Evolutionary conservation across 257 asterid genomes (phyloP).

Genomic region (Striga asiatica): DNA sequence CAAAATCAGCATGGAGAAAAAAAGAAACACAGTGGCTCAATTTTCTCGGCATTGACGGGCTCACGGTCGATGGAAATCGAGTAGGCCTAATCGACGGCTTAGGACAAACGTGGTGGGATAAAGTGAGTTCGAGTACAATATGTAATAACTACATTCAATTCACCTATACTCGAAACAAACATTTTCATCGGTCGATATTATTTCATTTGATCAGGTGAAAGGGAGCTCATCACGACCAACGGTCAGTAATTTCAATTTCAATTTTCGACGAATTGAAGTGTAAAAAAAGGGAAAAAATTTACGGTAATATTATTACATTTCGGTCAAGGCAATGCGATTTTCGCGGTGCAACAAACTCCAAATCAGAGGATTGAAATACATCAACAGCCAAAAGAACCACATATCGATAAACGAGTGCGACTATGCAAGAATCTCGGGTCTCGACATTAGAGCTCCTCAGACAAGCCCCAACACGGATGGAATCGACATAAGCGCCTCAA

Average conservation of each 20-base stretch:
- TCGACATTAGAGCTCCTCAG: conserved; percentile 27
- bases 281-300: no score
- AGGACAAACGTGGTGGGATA: conserved; percentile 36
- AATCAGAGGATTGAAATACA: conserved; percentile 27
- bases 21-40: conserved; percentile 23
- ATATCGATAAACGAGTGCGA: conserved; percentile 26
- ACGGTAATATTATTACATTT: neutral
- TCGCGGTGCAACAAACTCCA: conserved; percentile 26
- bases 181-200: no score
- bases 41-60: conserved; percentile 25
- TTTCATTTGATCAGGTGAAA: neutral
- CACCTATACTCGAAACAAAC: no score
- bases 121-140: no score
- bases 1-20: conserved; percentile 22
- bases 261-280: no score
- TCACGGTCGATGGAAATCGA: conserved; percentile 26
- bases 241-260: conserved; percentile 18
- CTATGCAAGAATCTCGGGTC: conserved; percentile 14
- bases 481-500: conserved; percentile 29
- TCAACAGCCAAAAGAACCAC: conserved; percentile 39
- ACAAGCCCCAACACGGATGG: conserved; percentile 56
- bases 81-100: conserved; percentile 34
- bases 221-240: conserved; percentile 12
- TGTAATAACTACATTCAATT: no score
- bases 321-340: conserved; percentile 31